Base-by-base conservation (phyloP, 306 rosid species). In the Pachyrhizus erosus region DNA sequence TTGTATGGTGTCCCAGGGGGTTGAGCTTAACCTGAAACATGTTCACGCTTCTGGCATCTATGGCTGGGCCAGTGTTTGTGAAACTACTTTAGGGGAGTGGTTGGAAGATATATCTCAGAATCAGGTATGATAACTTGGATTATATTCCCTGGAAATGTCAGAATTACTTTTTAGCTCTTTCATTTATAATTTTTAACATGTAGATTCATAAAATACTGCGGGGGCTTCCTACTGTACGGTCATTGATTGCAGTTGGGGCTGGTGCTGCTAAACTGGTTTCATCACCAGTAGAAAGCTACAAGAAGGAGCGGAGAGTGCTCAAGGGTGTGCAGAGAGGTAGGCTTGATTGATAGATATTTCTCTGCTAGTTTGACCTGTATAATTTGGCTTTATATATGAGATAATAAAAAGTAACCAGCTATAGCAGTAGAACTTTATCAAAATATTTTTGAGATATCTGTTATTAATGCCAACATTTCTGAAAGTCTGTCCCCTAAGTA, bases 251-350 rank as follows among this genome's bases (percentile, higher is more conserved):
- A 58, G 91, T 96, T 83, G 90, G 94, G 69, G 74, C 94, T 80
- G 97, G 97, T 83, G 96, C 97, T 83, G 88, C 94, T 17, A 96
- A 96, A 89, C 83, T 96, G 81, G 93, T 96, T 73, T 92, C 99
- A 15, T 92, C 91, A 71, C 99, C 99, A n/a, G 88, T 93, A 58
- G 89, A 96, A 89, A 94, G 84, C 90, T 96, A 93, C 86, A 91
- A 84, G 91, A 96, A 92, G 88, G 99, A 96, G 82, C 87, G 87
- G 83, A 89, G 97, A 88, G 88, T 96, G 83, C 90, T 93, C 67
- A 96, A 96, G 85, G 99, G 99, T 79, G 86, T 96, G 90, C 99
- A 96, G 86, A 96, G 99, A 91, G 99, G 99, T 95, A 80, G 73
- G 80, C 39, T 70, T 34, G 74, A 70, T 62, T 74, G 77, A 68